Evolutionary conservation across 2,329 filamentous ascomycete species (phyloP), one percentile per base, ranked within the genome.

Genomic region (Decorospora gaudefroyi): DNA sequence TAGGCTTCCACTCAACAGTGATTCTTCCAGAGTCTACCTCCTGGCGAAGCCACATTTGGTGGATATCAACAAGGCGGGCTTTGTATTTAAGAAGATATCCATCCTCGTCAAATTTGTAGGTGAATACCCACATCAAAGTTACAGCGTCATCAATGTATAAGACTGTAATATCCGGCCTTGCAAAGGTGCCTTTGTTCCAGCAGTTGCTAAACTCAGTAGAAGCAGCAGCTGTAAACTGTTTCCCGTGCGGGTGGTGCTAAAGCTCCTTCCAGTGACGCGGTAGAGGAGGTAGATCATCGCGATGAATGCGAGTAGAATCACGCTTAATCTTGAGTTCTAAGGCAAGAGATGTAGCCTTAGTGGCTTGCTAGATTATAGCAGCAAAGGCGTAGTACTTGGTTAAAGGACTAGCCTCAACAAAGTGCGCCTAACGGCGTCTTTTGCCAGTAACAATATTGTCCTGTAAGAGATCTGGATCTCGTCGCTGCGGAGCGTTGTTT

Each of bases 91-190:
- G 6, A 10, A 23, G 21, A 23, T 23, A 23, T 28, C 49, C 51
- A 16, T 52, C 34, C 3, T 27, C 15, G 22, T 52, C 42, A 22
- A 55, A 40, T 31, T 55, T 52, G 45, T 52, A 49, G 4, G 36
- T 42, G 25, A 52, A 46, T 9, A 49, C 46, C 49, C 36, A 23
- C 21, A 23, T 23, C 6, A 23, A 10, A 23, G 21, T 6, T 23
- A 23, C 21, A 23, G 21, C 36, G n/a, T 22, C 26, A 7, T 11
- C 19, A 6, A 12, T 25, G 15, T 28, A 6, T 15, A 15, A n/a
- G n/a, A n/a, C 38, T 34, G 16, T 42, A 25, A 34, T 31, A 19
- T 29, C 15, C 30, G 21, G 18, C 15, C 8, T 30, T 16, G 36
- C 18, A 41, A 29, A 36, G n/a, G 30, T 35, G 16, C 19, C 28